These are phyloP conservation scores for Calonectria naviculata DNA, from an alignment of 2,329 filamentous ascomycete genomes.

Conservation along the genomic window DNA sequence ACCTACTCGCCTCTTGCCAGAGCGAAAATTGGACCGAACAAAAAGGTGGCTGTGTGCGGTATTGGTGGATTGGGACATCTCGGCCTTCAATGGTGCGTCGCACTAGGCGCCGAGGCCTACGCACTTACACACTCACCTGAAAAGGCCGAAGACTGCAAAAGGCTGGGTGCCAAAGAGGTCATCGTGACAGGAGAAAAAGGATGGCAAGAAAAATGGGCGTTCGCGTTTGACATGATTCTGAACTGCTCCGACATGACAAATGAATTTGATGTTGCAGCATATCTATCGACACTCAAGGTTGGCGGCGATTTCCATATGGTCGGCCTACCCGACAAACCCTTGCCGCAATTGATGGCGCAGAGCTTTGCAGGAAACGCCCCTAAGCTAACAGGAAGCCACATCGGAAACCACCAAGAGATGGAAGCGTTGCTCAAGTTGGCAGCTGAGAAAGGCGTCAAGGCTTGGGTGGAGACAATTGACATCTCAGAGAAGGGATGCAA, in stretches of 20 bases:
- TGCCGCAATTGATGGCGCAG: constrained; percentile 54
- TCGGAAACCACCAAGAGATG: constrained; percentile 64
- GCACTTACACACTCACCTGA: too few species aligned
- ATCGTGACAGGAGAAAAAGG: too few species aligned
- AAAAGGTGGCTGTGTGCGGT: too few species aligned
- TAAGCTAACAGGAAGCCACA: constrained; percentile 65
- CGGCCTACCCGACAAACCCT: constrained; percentile 64
- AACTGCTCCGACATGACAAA: constrained; percentile 62
- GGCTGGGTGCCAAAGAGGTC: too few species aligned
- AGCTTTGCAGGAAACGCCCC: constrained; percentile 62
- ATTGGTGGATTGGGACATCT: too few species aligned
- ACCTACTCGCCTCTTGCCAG: too few species aligned
- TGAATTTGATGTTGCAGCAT: constrained; percentile 64
- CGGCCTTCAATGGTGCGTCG: too few species aligned
- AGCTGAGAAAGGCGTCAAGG: neutral
- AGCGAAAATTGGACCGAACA: too few species aligned
- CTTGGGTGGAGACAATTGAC: constrained; percentile 56
- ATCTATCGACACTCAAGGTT: constrained; percentile 63
- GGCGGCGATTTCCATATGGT: constrained; percentile 68
- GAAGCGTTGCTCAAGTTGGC: neutral
- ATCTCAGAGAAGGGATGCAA: constrained; percentile 76
- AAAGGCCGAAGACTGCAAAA: too few species aligned
- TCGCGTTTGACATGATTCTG: constrained; percentile 64
- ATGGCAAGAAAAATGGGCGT: too few species aligned
- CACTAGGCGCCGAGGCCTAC: too few species aligned